Conservation (phyloP, 352 stramenopile genomes). For the Phytophthora foliorum region DNA sequence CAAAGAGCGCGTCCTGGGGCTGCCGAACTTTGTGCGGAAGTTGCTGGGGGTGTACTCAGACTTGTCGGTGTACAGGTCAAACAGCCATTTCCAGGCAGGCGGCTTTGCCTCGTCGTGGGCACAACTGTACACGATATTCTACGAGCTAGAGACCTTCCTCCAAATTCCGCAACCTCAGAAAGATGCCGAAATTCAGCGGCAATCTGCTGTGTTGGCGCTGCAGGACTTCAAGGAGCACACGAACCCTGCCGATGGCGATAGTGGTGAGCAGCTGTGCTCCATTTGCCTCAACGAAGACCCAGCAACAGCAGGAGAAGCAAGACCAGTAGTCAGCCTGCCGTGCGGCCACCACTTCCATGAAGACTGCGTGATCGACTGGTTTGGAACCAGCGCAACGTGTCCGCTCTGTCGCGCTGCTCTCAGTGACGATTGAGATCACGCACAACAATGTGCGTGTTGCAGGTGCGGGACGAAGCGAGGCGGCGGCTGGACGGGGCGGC, state of each 20-base stretch:
- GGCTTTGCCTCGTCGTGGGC: slow-evolving; percentile 32
- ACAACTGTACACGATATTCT: slow-evolving; percentile 41
- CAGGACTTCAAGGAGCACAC: slow-evolving; percentile 46
- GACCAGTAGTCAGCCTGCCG: slow-evolving; percentile 49
- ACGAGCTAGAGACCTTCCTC: slow-evolving; percentile 55
- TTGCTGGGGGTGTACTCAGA: slow-evolving; percentile 63
- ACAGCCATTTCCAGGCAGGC: slow-evolving; percentile 27
- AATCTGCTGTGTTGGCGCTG: slow-evolving; percentile 57
- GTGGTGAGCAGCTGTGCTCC: slow-evolving; percentile 40
- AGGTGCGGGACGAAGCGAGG: neutral
- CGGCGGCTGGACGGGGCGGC: slow-evolving; percentile 5
- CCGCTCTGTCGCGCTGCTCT: slow-evolving; percentile 57
- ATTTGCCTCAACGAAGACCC: slow-evolving; percentile 62
- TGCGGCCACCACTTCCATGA: slow-evolving; percentile 75
- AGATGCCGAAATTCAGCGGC: slow-evolving; percentile 48
- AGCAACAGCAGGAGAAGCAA: slow-evolving; percentile 29
- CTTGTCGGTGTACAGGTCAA: slow-evolving; percentile 55
- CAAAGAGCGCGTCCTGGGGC: slow-evolving; percentile 39
- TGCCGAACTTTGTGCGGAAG: slow-evolving; percentile 61
- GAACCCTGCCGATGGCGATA: slow-evolving; percentile 8
- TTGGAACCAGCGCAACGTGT: slow-evolving; percentile 66
- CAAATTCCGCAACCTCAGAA: slow-evolving; percentile 58
- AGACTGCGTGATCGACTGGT: slow-evolving; percentile 79
- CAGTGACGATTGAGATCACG: neutral
- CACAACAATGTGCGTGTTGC: too few species aligned